Evolutionary conservation across 768 basidiomycete species (phyloP).

Genomic region (Collybia sp.): DNA sequence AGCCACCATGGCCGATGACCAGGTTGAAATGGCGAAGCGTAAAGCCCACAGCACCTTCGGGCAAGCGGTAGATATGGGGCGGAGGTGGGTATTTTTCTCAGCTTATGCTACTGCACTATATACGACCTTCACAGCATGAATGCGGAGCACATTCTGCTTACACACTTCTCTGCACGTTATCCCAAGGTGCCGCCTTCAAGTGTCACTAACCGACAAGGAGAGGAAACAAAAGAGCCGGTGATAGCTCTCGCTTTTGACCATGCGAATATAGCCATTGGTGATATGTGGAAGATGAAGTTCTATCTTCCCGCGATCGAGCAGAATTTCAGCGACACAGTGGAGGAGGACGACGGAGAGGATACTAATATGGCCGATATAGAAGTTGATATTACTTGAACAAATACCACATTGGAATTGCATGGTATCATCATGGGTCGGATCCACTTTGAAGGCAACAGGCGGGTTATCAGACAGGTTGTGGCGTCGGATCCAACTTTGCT

Average conservation of each 20-base stretch:
- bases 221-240: conserved; percentile 28
- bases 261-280: conserved; percentile 61
- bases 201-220: conserved; percentile 11
- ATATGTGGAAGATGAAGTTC: conserved; percentile 82
- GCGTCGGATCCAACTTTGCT: no score
- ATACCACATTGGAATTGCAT: no score
- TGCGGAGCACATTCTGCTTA: conserved; percentile 81
- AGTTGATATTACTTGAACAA: conserved; percentile 12
- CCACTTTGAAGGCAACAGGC: no score
- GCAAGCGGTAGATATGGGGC: conserved; percentile 79
- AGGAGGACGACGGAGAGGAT: conserved; percentile 41
- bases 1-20: conserved; percentile 86
- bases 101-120: neutral
- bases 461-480: no score
- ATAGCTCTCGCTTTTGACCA: conserved; percentile 84
- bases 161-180: conserved; percentile 93
- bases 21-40: conserved; percentile 60
- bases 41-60: conserved; percentile 91
- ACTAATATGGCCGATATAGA: conserved; percentile 14
- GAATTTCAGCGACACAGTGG: conserved; percentile 48
- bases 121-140: conserved; percentile 57
- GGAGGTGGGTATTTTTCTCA: conserved; percentile 41
- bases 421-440: no score
- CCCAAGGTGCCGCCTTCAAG: conserved; percentile 74
- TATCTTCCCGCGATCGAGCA: conserved; percentile 72